Evolutionary conservation across 805 yeast genomes (phyloP).

Genomic region (Lachancea thermotolerans): DNA sequence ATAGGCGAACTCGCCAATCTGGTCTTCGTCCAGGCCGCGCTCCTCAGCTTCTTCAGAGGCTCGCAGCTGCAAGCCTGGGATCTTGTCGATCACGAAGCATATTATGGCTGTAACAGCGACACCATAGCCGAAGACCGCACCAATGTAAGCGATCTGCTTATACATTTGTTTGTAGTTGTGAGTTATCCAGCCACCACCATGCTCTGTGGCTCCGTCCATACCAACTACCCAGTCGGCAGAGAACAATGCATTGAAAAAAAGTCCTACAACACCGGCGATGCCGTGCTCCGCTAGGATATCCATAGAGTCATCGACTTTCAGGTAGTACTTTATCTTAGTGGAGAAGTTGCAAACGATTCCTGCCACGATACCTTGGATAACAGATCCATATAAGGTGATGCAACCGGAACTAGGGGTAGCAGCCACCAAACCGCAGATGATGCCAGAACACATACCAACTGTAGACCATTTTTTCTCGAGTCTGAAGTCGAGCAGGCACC

Average conservation of each 20-base stretch:
- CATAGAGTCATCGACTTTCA: constrained; percentile 82
- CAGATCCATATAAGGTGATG: constrained; percentile 88
- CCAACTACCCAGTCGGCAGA: constrained; percentile 86
- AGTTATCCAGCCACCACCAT: constrained; percentile 86
- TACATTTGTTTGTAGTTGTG: constrained; percentile 89
- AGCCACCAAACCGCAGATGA: constrained; percentile 92
- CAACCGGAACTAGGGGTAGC: constrained; percentile 94
- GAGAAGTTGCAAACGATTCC: constrained; percentile 85
- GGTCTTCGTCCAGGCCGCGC: constrained; percentile 90
- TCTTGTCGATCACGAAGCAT: constrained; percentile 63
- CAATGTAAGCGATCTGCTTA: constrained; percentile 77
- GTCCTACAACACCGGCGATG: constrained; percentile 86
- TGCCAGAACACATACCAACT: constrained; percentile 92
- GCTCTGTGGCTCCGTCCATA: constrained; percentile 78
- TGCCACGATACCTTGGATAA: constrained; percentile 71
- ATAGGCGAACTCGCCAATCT: constrained; percentile 97
- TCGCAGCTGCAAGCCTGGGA: constrained; percentile 78
- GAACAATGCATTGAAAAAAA: constrained; percentile 81
- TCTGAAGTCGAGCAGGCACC: constrained; percentile 87
- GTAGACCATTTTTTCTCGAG: constrained; percentile 88
- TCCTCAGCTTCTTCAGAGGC: constrained; percentile 82
- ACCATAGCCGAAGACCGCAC: constrained; percentile 69
- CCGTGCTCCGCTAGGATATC: constrained; percentile 99
- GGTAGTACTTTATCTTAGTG: constrained; percentile 76
- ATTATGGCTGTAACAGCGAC: constrained; percentile 70